A percentile compares a stretch with the other conserved stretches of the same genome.
Evolutionary conservation across 306 rosid species (phyloP).

Genomic region (Datisca glomerata): DNA sequence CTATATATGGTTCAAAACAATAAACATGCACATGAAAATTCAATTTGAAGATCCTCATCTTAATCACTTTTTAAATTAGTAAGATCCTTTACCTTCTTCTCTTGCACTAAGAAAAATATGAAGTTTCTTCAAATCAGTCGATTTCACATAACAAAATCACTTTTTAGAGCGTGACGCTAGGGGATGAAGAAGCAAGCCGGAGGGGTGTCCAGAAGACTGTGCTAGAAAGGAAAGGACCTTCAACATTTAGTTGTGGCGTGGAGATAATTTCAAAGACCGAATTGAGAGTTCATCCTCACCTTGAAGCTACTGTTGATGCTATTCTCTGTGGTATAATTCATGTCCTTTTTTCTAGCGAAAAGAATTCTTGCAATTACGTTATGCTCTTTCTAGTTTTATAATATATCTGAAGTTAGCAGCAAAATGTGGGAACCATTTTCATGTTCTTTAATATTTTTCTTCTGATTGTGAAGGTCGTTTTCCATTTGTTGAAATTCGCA

Average conservation of each 20-base stretch:
- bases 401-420: background rate
- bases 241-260: constrained; percentile 76
- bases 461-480: constrained; percentile 45
- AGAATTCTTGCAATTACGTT: background rate
- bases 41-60: no score
- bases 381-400: background rate
- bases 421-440: constrained; percentile 1
- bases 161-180: constrained; percentile 80
- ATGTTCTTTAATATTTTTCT: constrained; percentile 4
- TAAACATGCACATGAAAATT: no score
- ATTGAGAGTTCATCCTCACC: constrained; percentile 75
- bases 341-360: background rate
- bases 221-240: constrained; percentile 93
- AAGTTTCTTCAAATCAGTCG: constrained; percentile 13
- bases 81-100: no score
- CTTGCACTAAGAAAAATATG: constrained; percentile 1
- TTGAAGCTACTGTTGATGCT: constrained; percentile 86
- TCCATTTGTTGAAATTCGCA: constrained; percentile 77
- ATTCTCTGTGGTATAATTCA: constrained; percentile 52
- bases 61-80: no score
- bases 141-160: constrained; percentile 13
- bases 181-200: constrained; percentile 95
- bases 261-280: constrained; percentile 82
- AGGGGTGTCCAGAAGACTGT: constrained; percentile 93
- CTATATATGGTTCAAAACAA: no score